These are phyloP conservation scores for Melastoma malabathricum DNA, from an alignment of 345 rosid species.

Conservation along the genomic window DNA sequence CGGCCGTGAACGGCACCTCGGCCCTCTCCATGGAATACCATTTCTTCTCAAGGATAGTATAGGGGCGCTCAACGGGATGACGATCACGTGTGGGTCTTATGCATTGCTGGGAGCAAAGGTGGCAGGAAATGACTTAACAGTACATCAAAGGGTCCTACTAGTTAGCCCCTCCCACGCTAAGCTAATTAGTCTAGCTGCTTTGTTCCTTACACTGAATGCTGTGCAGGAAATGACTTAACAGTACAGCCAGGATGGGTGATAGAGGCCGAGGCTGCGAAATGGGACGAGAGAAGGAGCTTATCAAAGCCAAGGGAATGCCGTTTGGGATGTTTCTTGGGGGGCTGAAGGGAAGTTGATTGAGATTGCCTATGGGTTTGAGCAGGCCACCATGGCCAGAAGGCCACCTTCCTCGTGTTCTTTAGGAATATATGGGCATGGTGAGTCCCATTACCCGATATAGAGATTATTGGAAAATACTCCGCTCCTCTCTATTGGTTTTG, in stretches of 20 bases:
- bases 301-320: constrained; percentile 11
- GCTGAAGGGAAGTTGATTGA: constrained; percentile 27
- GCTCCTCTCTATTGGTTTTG: too few species aligned
- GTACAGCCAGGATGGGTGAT: constrained; percentile 7
- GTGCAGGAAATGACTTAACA: too few species aligned
- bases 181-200: too few species aligned
- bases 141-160: too few species aligned
- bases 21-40: constrained; percentile 29
- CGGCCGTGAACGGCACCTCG: constrained; percentile 4
- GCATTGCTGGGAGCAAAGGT: constrained; percentile 24
- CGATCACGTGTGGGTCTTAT: constrained; percentile 21
- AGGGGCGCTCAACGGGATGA: constrained; percentile 16
- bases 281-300: constrained; percentile 13
- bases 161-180: too few species aligned
- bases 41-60: constrained; percentile 29
- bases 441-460: neutral
- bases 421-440: neutral
- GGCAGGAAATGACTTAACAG: constrained; percentile 20
- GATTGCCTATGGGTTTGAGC: constrained; percentile 26
- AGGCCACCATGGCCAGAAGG: constrained; percentile 5
- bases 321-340: constrained; percentile 29
- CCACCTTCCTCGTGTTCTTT: neutral
- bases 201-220: too few species aligned
- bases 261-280: constrained; percentile 18
- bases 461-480: too few species aligned